phyloP scores from a whole-genome alignment of 768 basidiomycete species.

The Psilocybe cubensis region DNA sequence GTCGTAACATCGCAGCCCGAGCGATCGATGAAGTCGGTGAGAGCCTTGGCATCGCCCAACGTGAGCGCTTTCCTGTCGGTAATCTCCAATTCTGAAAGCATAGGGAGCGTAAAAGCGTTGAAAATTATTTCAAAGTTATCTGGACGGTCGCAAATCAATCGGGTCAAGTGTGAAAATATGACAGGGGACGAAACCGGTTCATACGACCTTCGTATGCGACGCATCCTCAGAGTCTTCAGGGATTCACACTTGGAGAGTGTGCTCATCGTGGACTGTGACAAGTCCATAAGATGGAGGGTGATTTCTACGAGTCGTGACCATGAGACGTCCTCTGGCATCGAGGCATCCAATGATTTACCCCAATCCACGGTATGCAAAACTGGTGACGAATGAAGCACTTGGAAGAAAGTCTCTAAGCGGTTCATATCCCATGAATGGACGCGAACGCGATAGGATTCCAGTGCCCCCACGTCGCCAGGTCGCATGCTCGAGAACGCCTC shows the following conservation, averaged over 20 bases:
- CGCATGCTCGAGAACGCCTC: conserved; percentile 1
- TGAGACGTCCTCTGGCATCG: not conserved
- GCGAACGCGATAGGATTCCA: conserved; percentile 16
- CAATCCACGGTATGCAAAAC: conserved; percentile 10
- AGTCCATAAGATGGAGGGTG: conserved; percentile 7
- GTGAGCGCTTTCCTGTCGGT: not conserved
- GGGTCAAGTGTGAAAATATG: conserved; percentile 1
- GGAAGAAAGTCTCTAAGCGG: not conserved
- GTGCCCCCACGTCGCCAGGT: not conserved
- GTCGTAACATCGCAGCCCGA: conserved; percentile 1
- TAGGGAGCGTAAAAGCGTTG: conserved; percentile 11
- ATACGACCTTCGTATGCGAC: not conserved
- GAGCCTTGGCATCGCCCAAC: not conserved
- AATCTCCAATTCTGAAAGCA: conserved; percentile 5
- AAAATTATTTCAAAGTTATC: not conserved
- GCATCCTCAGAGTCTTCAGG: conserved; percentile 6
- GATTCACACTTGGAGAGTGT: conserved; percentile 3
- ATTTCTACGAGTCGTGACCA: conserved; percentile 13
- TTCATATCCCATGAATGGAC: conserved; percentile 3
- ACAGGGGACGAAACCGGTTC: not conserved
- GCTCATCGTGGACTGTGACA: conserved; percentile 1
- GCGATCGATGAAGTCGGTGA: conserved; percentile 5
- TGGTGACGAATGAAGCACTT: conserved; percentile 12
- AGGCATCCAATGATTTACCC: conserved; percentile 10
- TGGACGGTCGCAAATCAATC: conserved; percentile 8